Percentiles rank a stretch among this genome's conserved stretches.
Evolutionary conservation across 768 basidiomycete species (phyloP).

Genomic region (Gelatoporia subvermispora): DNA sequence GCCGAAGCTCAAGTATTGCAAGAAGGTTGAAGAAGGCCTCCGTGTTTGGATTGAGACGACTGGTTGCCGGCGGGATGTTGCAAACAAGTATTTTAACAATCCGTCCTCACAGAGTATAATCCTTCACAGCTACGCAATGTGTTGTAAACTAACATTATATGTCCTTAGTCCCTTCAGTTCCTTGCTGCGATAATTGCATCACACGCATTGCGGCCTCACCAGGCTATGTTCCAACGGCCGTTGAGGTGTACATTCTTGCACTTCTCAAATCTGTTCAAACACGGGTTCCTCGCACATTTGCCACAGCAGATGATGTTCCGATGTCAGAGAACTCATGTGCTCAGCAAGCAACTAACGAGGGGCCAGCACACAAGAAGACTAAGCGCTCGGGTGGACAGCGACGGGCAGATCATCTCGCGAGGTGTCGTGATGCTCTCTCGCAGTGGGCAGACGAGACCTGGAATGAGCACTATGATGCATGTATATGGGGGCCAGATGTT

Average conservation of each 20-base stretch:
- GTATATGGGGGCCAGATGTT: not conserved
- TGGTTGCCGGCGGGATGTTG: conserved; percentile 24
- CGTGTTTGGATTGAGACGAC: conserved; percentile 24
- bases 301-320: no score
- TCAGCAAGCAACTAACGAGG: no score
- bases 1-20: conserved; percentile 7
- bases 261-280: not conserved
- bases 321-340: conserved; percentile 2
- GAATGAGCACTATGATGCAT: conserved; percentile 2
- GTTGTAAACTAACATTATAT: not conserved
- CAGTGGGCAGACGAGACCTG: not conserved
- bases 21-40: conserved; percentile 27
- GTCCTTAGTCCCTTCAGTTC: not conserved
- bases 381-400: no score
- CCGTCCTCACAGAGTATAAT: conserved; percentile 3
- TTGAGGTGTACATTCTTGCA: not conserved
- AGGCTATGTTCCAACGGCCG: not conserved
- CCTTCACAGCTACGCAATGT: not conserved
- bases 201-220: not conserved
- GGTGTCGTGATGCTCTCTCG: not conserved
- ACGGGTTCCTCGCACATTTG: no score
- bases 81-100: conserved; percentile 30
- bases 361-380: no score
- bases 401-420: no score
- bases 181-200: conserved; percentile 3